phyloP scores from a whole-genome alignment of 1,284 basidiomycete genomes.

The Fomitopsis pinicola region DNA sequence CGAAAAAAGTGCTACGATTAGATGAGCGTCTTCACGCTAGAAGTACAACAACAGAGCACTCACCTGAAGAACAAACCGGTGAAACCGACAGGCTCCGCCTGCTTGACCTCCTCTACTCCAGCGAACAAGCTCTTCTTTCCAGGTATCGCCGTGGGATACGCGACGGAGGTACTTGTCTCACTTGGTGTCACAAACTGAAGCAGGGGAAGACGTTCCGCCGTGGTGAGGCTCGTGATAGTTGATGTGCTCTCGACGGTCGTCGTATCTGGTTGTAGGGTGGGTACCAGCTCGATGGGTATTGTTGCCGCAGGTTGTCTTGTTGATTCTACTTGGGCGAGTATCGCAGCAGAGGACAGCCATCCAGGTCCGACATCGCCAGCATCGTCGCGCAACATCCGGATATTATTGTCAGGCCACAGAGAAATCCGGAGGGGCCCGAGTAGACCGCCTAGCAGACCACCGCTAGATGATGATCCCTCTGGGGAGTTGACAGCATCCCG shows the following conservation, averaged over 20 bases:
- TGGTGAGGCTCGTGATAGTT: constrained; percentile 9
- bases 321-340: not conserved
- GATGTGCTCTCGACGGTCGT: not conserved
- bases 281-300: not conserved
- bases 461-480: not conserved
- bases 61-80: constrained; percentile 74
- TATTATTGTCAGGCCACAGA: constrained; percentile 1
- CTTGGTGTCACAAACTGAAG: constrained; percentile 18
- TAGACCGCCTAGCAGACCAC: constrained; percentile 2
- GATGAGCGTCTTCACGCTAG: not conserved
- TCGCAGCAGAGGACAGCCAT: not conserved
- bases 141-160: constrained; percentile 13
- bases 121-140: constrained; percentile 1
- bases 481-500: constrained; percentile 33
- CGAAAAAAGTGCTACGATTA: constrained; percentile 67
- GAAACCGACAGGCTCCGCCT: constrained; percentile 42
- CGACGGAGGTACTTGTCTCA: constrained; percentile 16
- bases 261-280: not conserved
- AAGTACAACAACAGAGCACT: not conserved
- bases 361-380: not conserved
- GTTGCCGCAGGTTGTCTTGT: not conserved
- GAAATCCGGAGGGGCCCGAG: constrained; percentile 1
- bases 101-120: constrained; percentile 1
- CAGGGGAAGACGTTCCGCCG: constrained; percentile 7
- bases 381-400: constrained; percentile 2